Evolutionary conservation across 768 basidiomycete genomes (phyloP), one percentile per base, ranked within the genome.

Genomic region (Pleurotus platypus): DNA sequence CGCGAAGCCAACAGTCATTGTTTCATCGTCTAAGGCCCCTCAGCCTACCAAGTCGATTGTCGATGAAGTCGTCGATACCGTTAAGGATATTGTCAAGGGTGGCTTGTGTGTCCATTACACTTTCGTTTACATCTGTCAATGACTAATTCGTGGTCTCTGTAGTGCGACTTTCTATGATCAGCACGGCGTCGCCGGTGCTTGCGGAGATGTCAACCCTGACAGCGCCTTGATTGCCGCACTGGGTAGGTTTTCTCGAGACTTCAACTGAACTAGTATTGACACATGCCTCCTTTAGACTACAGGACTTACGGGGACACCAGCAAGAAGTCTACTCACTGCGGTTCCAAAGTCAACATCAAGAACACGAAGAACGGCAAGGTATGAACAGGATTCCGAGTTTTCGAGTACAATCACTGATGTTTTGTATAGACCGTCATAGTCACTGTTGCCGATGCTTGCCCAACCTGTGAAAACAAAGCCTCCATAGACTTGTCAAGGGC

Each of bases 401-500:
- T 11, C 16, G 50, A 18, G 46, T 58, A 40, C 49, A 37, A 30
- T 57, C 50, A 22, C 40, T 42, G 56, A 43, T 24, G 4, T 61
- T 22, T 26, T n/a, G 27, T 62, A 3, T 20, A 75, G 69, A 66
- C 69, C n/a, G 78, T 89, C 57, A 75, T 69, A 3, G 92, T 85
- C 46, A 79, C 75, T 22, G 76, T 97, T 61, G 90, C 81, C 11
- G 92, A 94, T 62, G 85, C 79, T 38, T 97, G 93, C 78, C 92
- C 92, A 22, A 87, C 86, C 16, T 96, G 92, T 74, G 50, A 65
- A 0, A 83, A 81, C 63, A 35, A 37, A 26, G 79, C 87, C 69
- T 89, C 86, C 13, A 84, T 97, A 66, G 89, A 92, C 64, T 75
- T 91, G 43, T 90, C 89, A n/a, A 55, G 62, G 49, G 83, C 65